Evolutionary conservation across 2,329 filamentous ascomycete genomes (phyloP), one percentile per base, ranked within the genome.

Genomic region (Pyrenophora graminea): DNA sequence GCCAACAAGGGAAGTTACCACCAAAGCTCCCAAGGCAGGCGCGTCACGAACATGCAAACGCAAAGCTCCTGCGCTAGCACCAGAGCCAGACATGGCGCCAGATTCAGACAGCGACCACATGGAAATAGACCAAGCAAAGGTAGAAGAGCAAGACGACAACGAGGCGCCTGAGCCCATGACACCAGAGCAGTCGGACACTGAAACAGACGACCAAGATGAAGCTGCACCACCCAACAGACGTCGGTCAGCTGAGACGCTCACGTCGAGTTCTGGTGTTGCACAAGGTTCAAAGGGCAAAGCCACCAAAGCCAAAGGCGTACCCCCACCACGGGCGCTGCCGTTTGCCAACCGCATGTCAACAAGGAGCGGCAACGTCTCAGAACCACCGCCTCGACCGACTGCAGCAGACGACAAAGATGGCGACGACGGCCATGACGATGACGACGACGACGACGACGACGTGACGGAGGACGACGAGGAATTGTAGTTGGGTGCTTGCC

Each of bases 391-490:
- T 23, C 37, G 48, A 10, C 36, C 48, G 18, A 45, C 50, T 21
- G 41, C 39, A 17, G 31, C 23, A 13, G 23, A 39, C 17, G 54
- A 48, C 21, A 58, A 64, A 17, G 64, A 64, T 3, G 70, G 70
- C 13, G 9, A 13, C 38, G 68, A 70, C 25, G 70, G 15, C 15
- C 15, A 15, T 70, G 39, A 72, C 70, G 6, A 15, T 15, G 70
- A 72, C 2, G 71, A 74, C 15, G 15, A 15, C n/a, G 15, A 15
- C n/a, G 70, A 70, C 13, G 9, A 13, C 38, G 68, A 70, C 25
- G 70, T 70, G 39, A 72, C 70, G 6, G 70, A 72, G 3, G 71
- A 74, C n/a, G 71, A 74, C n/a, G 71, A 74, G 10, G 72, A 74
- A 47, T 36, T 72, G 6, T 72, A 33, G 33, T n/a, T 31, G 7